Evolutionary conservation across 345 rosid species (phyloP), one percentile per base, ranked within the genome.

Genomic region (Brassica juncea): DNA sequence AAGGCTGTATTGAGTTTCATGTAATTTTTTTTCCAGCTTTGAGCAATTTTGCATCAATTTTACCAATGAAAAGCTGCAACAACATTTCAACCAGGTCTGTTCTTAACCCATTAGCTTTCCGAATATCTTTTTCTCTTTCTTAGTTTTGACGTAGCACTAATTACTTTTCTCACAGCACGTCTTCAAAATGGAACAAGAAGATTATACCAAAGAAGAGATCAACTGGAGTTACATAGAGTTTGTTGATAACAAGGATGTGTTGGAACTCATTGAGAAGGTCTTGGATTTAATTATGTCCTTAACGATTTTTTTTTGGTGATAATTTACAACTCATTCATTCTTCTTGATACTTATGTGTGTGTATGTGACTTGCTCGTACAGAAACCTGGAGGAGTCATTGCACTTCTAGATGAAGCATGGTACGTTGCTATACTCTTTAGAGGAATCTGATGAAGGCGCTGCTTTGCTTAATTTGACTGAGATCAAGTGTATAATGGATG

Each of bases 331-430:
- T 73, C 19, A 30, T 49, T 35, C 8, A 59, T 58, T 57, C 59
- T 72, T 77, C 52, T 68, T 75, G 16, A 25, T 47, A 77, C 58
- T 4, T 68, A 37, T 77, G 37, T 49, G 37, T 49, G 54, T 74
- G 52, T 74, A 8, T 76, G 12, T 47, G 59, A 31, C 63, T 67
- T 77, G 39, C 67, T 85, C 76, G 81, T 86, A 83, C 90, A 95
- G 99, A 95, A 91, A 88, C 99, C 99, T 73, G 99, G 98, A 73
- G 99, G 99, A 76, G 89, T 95, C 81, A 90, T 95, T 82, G 90
- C 99, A 60, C 99, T 95, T 84, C 88, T 95, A 30, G 99, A 95
- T 84, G 99, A 95, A 87, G 99, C 99, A 82, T 95, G 98, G 98
- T 95, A 89, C 57, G 87, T 77, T 66, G 73, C 77, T 76, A 54